Percentiles rank a stretch among this genome's conserved stretches.
Evolutionary conservation across 495 filamentous ascomycete genomes (phyloP).

Genomic region (Daldinia grandis): DNA sequence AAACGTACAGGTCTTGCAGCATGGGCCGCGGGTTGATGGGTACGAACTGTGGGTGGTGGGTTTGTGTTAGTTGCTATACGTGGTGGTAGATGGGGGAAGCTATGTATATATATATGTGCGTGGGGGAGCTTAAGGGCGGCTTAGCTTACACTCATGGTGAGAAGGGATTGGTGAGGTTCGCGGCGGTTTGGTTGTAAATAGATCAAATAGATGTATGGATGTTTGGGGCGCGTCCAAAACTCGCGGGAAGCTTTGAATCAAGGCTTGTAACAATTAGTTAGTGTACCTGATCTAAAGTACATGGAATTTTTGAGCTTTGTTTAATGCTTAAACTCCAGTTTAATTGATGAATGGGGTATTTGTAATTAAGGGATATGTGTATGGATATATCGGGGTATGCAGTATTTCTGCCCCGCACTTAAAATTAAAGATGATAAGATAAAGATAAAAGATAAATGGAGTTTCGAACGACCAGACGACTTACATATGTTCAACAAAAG

Average conservation of each 20-base stretch:
- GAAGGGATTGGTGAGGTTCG: slow-evolving; percentile 15
- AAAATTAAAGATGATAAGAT: background rate
- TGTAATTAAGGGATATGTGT: background rate
- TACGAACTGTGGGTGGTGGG: slow-evolving; percentile 71
- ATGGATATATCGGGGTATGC: slow-evolving; percentile 8
- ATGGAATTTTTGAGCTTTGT: slow-evolving; percentile 27
- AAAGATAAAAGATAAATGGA: background rate
- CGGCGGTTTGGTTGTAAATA: slow-evolving; percentile 5
- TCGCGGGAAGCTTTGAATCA: slow-evolving; percentile 9
- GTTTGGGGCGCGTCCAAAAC: slow-evolving; percentile 7
- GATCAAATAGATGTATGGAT: background rate
- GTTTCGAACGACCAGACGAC: background rate
- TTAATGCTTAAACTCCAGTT: slow-evolving; percentile 17
- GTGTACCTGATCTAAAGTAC: too few species aligned
- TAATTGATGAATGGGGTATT: slow-evolving; percentile 21
- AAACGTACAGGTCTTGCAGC: slow-evolving; percentile 82
- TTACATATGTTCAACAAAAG: background rate
- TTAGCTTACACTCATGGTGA: slow-evolving; percentile 47
- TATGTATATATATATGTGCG: too few species aligned
- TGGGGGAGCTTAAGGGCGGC: background rate
- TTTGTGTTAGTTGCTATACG: slow-evolving; percentile 13
- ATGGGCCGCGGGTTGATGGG: slow-evolving; percentile 91
- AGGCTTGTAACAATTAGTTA: background rate
- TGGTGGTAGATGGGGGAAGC: background rate
- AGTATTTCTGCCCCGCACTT: slow-evolving; percentile 14